Base-by-base conservation (phyloP, 164 flowering plant genomes). In the Macadamia tetraphylla region DNA sequence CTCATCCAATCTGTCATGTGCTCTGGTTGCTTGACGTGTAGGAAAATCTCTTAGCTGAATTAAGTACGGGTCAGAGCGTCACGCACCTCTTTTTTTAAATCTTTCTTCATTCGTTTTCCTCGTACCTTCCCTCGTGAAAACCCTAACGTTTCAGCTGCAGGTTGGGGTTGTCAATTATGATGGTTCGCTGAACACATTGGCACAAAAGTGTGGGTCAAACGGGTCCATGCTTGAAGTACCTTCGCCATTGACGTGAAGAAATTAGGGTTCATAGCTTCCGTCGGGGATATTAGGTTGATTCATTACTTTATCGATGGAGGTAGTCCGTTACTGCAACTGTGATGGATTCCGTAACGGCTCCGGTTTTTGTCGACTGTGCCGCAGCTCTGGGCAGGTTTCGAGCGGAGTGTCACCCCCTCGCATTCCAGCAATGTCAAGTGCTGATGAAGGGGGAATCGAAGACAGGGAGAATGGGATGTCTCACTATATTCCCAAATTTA, bases 401-500 rank as follows among this genome's bases (percentile, higher is more conserved):
- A 60, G 55, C 30, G 42, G 63, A 58, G 51, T 17, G 12, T 53
- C 58, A 43, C 6, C 63, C 66, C 63, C 56, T 53, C 58, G 29
- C 46, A 42, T 44, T 49, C 64, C 73, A 6, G 30, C 23, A 31
- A 78, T 78, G 76, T 76, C 65, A 6, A 29, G 70, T 18, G 66
- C 63, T 3, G 63, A 70, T 0, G 68, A 64, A 46, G 52, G 49
- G 14, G 67, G 59, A 30, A 23, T 69, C 13, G 65, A 55, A 53
- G 71, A 68, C 43, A 43, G 40, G 61, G 74, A 59, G 18, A 62
- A 29, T 23, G 43, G 80, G 65, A 55, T 71, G 60, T 67, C 74
- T 73, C 63, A 64, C 30, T 63, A 61, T 48, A 56, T 83, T 15
- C 84, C 83, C 55, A 73, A 66, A 15, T 70, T 85, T 64, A 58